phyloP scores from a whole-genome alignment of 2,329 filamentous ascomycete species.

The Parascedosporium putredinis region DNA sequence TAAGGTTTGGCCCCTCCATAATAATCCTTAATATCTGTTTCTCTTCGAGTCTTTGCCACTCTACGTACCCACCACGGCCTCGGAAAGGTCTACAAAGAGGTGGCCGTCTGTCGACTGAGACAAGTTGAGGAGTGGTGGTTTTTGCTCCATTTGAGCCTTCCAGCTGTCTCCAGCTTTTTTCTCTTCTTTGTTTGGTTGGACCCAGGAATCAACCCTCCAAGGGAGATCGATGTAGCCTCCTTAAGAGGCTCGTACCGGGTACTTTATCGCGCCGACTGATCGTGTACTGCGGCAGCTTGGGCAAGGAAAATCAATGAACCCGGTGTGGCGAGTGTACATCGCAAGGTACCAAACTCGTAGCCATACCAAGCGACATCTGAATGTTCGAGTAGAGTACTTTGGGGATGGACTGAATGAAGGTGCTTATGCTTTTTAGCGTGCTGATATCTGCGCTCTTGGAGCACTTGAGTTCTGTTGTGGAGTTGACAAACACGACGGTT shows the following conservation, averaged over 20 bases:
- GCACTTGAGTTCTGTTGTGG: not conserved
- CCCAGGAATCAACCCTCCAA: too few relatives aligned
- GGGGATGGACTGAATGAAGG: not conserved
- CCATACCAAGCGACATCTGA: not conserved
- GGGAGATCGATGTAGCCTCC: not conserved
- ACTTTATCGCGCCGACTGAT: not conserved
- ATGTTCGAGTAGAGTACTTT: not conserved
- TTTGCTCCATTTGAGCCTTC: too few relatives aligned
- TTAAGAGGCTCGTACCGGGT: not conserved
- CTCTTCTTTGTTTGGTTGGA: too few relatives aligned
- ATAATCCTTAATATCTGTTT: too few relatives aligned
- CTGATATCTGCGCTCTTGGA: not conserved
- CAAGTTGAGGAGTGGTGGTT: too few relatives aligned
- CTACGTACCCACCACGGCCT: not conserved
- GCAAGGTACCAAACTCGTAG: not conserved
- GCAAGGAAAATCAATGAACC: not conserved
- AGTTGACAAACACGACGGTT: not conserved
- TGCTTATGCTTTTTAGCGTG: constrained; percentile 2
- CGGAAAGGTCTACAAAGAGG: too few relatives aligned
- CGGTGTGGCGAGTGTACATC: not conserved
- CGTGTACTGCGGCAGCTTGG: not conserved
- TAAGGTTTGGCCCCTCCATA: not conserved
- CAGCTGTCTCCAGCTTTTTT: too few relatives aligned
- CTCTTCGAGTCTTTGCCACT: not conserved
- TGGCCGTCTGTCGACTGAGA: too few relatives aligned